Evolutionary conservation across 768 basidiomycete genomes (phyloP), one percentile per base, ranked within the genome.

Genomic region (Saitozyma podzolica): DNA sequence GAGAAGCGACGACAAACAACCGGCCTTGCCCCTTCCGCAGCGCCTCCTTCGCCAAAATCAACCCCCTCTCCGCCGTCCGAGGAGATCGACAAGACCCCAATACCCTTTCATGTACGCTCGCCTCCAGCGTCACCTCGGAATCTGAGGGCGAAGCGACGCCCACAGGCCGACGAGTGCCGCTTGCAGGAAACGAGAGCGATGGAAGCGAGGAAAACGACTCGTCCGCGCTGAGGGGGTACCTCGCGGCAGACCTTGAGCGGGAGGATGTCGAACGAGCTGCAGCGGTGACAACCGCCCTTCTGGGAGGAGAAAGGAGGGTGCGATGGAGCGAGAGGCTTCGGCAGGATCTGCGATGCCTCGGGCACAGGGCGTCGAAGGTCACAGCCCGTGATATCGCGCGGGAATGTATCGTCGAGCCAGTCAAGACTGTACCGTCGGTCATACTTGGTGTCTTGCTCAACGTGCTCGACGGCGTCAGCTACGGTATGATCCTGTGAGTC

Each of bases 391-490:
- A 78, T 39, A 62, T 78, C 14, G 67, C 68, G 9, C 40, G 67
- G 51, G 68, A 65, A 1, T 63, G 53, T 3, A 58, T 80, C 13
- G 48, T 60, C 8, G 74, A 78, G 51, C 80, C 80, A 0, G 55
- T 80, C 55, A 71, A 74, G 54, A 62, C 70, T 8, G 48, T 94
- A n/a, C 93, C 94, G 0, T 89, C 92, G 0, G 91, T 94, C 3
- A 74, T 92, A 14, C 82, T 96, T 19, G 95, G 93, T 8, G 84
- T 86, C 67, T 78, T 97, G 45, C 81, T 98, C 60, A 98, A 97
- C 71, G 85, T 97, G 50, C 82, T 99, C 40, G 95, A 99, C 74
- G 96, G 93, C 9, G 87, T 99, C 56, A 91, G 90, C 50, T 97
- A 98, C 80, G 95, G 95, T 8, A 92, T 97, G 91, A 82, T 80